Base-by-base conservation (phyloP, 1,139 yeast genomes). In the Hanseniaspora uvarum region DNA sequence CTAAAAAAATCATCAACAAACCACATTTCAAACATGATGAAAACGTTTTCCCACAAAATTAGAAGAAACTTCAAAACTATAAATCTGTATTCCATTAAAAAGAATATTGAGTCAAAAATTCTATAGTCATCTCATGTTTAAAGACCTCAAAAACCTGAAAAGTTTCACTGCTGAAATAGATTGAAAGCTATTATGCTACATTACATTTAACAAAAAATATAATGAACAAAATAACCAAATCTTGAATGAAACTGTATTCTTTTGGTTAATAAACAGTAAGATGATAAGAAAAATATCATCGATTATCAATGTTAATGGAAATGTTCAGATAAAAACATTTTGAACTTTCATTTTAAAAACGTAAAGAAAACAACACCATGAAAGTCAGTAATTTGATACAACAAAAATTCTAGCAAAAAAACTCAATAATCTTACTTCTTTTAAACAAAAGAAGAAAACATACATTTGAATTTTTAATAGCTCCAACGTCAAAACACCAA, bases 371-470 rank as follows among this genome's bases (percentile, higher is more conserved):
- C 30, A 24, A 39, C 43, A 39, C 30, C 30, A 39, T 39, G 43
- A 14, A 24, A n/a, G n/a, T 18, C 24, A 39, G 24, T 39, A 19
- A 24, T 23, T 10, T 24, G 31, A 39, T 39, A 19, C 30, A 39
- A 39, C 23, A 21, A 19, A 31, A 28, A 2, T 19, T 5, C 8
- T 11, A 34, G 37, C 37, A 16, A 16, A 16, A 34, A 34, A 34
- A 30, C 12, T 12, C 16, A 8, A 18, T 14, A 4, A 21, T 21
- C 24, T 44, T 44, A 44, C 46, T 44, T 34, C 34, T 44, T 44
- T 44, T 44, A 44, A 4, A 12, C 46, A 44, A 44, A 44, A 44
- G 24, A n/a, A 44, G 46, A 44, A 30, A 44, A 21, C 46, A 44
- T 21, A 44, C 46, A 44, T 31, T 33, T 19, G 30, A 12, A 3